Conservation (phyloP, 257 asterid species). For the Dorcoceras hygrometricum region DNA sequence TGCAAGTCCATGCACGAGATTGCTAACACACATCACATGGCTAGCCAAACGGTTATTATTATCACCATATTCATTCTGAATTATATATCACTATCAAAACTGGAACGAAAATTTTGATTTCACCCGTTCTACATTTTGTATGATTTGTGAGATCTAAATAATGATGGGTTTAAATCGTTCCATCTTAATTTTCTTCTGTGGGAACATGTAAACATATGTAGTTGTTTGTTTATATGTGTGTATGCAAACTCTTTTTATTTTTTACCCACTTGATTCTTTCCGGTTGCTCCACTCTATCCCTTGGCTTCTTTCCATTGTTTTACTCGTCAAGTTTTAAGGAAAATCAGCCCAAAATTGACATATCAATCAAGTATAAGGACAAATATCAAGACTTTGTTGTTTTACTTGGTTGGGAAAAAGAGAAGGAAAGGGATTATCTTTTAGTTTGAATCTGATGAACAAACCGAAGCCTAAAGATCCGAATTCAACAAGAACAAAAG, state of each 20-base stretch:
- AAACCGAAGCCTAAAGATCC: slow-evolving; percentile 20
- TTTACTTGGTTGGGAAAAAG: background rate
- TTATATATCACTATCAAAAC: no score
- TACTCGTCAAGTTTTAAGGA: slow-evolving; percentile 14
- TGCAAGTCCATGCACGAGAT: background rate
- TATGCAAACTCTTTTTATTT: slow-evolving; percentile 2
- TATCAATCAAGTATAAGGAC: slow-evolving; percentile 4
- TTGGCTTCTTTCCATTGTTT: slow-evolving; percentile 41
- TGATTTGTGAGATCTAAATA: no score
- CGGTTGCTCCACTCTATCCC: slow-evolving; percentile 56
- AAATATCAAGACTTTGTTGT: slow-evolving; percentile 13
- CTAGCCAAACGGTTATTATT: no score
- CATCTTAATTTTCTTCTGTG: no score
- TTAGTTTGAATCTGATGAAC: slow-evolving; percentile 28
- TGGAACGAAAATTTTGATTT: no score
- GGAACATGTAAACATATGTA: no score
- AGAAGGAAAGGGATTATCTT: background rate
- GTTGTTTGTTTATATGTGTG: background rate
- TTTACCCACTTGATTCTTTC: slow-evolving; percentile 51
- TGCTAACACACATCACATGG: no score
- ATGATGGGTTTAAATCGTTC: no score
- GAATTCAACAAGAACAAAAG: slow-evolving; percentile 21
- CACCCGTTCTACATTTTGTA: no score
- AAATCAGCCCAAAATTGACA: background rate
- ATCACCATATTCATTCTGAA: no score